Percentiles rank a stretch among this genome's conserved stretches.
phyloP scores from a whole-genome alignment of 164 flowering plant species.

The Magnolia sinica region DNA sequence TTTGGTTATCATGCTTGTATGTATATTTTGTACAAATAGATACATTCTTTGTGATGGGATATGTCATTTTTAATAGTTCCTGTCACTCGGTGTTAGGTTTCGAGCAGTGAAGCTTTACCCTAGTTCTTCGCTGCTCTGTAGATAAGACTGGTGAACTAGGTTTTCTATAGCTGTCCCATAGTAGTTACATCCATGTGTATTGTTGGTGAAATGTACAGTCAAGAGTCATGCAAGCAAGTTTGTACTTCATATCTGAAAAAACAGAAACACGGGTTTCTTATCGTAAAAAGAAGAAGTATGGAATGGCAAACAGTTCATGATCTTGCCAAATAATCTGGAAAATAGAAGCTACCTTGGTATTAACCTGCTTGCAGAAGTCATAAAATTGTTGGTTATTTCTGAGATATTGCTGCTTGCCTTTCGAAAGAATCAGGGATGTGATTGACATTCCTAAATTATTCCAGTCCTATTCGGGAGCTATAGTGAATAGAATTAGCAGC shows the following conservation, averaged over 20 bases:
- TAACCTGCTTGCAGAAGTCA: no score
- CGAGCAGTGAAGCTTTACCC: neutral
- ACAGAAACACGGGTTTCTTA: neutral
- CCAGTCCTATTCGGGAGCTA: no score
- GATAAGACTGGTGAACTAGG: neutral
- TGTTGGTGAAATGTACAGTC: neutral
- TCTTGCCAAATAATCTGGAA: neutral
- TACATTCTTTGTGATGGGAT: no score
- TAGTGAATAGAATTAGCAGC: no score
- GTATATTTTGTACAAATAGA: constrained; percentile 1
- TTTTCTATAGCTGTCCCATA: neutral
- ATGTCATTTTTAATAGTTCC: neutral
- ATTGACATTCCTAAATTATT: no score
- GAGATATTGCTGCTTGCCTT: no score
- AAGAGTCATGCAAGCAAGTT: neutral
- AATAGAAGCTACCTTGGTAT: neutral
- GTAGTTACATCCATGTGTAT: neutral
- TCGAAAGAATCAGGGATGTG: no score
- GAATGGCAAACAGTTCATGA: neutral
- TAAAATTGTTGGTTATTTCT: no score
- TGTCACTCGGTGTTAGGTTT: neutral
- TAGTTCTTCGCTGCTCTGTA: neutral
- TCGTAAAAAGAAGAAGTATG: neutral
- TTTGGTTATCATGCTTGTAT: neutral
- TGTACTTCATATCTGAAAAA: neutral